These are phyloP conservation scores for Aureobasidium sp. DNA, from an alignment of 2,329 filamentous ascomycete species.

Conservation along the genomic window DNA sequence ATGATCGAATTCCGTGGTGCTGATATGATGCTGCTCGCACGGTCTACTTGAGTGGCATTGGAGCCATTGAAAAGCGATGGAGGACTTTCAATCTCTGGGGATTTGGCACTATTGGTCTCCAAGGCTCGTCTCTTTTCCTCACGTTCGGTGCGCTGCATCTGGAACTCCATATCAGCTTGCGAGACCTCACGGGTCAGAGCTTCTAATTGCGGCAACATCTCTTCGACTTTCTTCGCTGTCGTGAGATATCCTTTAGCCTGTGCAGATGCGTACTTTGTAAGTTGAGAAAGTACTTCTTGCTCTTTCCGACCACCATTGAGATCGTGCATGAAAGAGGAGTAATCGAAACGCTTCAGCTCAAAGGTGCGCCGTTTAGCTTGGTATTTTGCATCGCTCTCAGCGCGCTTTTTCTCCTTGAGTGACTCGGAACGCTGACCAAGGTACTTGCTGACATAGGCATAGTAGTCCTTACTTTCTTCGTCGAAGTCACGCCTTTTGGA, in stretches of 20 bases:
- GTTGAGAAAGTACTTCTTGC: constrained; percentile 87
- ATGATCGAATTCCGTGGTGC: constrained; percentile 6
- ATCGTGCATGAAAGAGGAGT: constrained; percentile 98
- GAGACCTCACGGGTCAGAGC: constrained; percentile 83
- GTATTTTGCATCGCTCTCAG: constrained; percentile 92
- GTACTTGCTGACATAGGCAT: constrained; percentile 89
- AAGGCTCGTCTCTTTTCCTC: constrained; percentile 88
- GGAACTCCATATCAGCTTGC: constrained; percentile 92
- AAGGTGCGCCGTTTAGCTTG: constrained; percentile 90
- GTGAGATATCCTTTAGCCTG: constrained; percentile 78
- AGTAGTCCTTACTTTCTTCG: constrained; percentile 97
- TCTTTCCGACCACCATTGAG: constrained; percentile 98
- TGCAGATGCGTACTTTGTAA: constrained; percentile 88
- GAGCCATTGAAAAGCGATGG: not conserved
- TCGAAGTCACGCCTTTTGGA: constrained; percentile 97
- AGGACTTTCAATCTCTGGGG: not conserved
- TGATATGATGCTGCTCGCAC: constrained; percentile 12
- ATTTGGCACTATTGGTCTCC: constrained; percentile 65
- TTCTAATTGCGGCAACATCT: constrained; percentile 79
- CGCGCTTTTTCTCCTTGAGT: constrained; percentile 93
- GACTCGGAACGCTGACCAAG: constrained; percentile 95
- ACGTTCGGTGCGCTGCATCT: constrained; percentile 87
- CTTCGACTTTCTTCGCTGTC: constrained; percentile 81
- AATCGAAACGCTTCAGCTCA: constrained; percentile 95
- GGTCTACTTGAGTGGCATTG: not conserved